Conservation (phyloP, 805 yeast genomes). For the Kuraishia molischiana region DNA sequence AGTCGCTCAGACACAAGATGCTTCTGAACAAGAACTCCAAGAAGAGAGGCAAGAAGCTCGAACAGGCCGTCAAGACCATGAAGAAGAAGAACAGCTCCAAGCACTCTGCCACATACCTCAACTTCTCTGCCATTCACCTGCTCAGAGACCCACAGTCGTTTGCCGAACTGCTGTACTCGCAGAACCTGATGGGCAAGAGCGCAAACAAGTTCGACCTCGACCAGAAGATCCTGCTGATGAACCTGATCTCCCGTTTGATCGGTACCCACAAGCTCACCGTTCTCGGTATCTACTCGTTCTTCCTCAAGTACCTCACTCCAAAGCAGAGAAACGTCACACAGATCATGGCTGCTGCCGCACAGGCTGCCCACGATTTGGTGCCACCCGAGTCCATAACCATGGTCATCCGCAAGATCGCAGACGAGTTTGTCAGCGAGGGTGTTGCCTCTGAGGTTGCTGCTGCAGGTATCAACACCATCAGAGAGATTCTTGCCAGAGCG, state of each 20-base stretch:
- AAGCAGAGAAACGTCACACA: constrained; percentile 92
- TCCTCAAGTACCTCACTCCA: constrained; percentile 86
- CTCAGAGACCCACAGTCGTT: constrained; percentile 97
- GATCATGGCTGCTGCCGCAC: constrained; percentile 94
- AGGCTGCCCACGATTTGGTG: constrained; percentile 91
- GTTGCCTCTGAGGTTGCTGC: constrained; percentile 97
- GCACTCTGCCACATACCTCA: constrained; percentile 59
- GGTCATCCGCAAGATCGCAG: constrained; percentile 86
- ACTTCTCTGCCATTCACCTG: constrained; percentile 90
- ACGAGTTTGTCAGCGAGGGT: constrained; percentile 97
- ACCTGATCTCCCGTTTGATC: constrained; percentile 75
- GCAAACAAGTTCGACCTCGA: constrained; percentile 70
- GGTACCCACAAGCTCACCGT: constrained; percentile 94
- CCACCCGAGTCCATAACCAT: constrained; percentile 87
- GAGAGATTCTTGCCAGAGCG: constrained; percentile 89
- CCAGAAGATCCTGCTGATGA: constrained; percentile 83
- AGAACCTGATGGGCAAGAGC: constrained; percentile 61
- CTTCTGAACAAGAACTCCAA: constrained; percentile 74
- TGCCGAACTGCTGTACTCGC: constrained; percentile 73
- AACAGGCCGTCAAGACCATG: constrained; percentile 56
- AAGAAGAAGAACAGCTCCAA: constrained; percentile 56
- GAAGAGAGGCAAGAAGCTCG: constrained; percentile 74
- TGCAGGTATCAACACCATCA: constrained; percentile 91
- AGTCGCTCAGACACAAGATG: constrained; percentile 68
- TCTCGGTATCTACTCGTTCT: constrained; percentile 80